Conservation (phyloP, 108 stramenopile genomes). For the Nitzschia putrida region DNA sequence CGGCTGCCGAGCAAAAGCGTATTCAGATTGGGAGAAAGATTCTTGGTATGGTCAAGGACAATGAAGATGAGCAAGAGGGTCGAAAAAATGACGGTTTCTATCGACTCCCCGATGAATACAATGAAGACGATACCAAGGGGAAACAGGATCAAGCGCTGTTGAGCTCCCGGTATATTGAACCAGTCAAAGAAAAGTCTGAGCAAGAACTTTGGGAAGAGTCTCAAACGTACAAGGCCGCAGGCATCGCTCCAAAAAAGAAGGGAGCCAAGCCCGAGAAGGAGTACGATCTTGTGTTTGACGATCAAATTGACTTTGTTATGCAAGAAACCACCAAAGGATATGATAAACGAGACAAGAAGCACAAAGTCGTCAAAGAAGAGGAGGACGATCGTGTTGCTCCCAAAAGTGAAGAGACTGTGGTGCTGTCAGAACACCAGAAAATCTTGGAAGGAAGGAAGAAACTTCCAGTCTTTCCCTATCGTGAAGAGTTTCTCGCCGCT, state of each 20-base stretch:
- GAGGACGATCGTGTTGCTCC: conserved; percentile 26
- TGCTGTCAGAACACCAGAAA: conserved; percentile 88
- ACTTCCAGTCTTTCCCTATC: conserved; percentile 94
- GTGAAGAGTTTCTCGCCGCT: conserved; percentile 91
- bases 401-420: conserved; percentile 27
- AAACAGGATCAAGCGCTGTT: conserved; percentile 72
- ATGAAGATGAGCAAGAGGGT: conserved; percentile 48
- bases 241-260: conserved; percentile 11
- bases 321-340: conserved; percentile 83
- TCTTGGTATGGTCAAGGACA: conserved; percentile 71
- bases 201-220: conserved; percentile 97
- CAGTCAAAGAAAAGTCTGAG: conserved; percentile 88
- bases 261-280: conserved; percentile 62
- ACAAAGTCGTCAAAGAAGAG: conserved; percentile 34
- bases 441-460: conserved; percentile 87
- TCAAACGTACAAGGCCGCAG: conserved; percentile 79
- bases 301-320: conserved; percentile 95
- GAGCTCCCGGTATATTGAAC: conserved; percentile 91
- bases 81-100: conserved; percentile 70
- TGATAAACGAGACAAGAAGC: conserved; percentile 60
- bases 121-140: conserved; percentile 62
- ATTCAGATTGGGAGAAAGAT: conserved; percentile 81
- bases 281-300: conserved; percentile 95
- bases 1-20: conserved; percentile 71
- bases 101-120: conserved; percentile 70